phyloP scores from a whole-genome alignment of 345 rosid species.

The Eucalyptus tenuipes region DNA sequence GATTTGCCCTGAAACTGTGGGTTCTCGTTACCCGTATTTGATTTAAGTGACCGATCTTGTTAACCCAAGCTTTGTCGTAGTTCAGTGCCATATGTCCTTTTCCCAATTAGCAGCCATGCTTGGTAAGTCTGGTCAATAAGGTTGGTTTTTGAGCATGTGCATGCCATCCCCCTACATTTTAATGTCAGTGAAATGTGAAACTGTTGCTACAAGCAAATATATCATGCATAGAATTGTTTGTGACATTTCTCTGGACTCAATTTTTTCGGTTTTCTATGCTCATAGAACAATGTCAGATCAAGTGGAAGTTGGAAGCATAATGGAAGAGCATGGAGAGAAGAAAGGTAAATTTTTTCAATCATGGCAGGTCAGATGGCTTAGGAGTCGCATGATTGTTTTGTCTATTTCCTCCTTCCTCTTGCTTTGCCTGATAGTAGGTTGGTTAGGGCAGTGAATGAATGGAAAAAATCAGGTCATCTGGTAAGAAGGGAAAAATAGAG shows the following conservation, averaged over 20 bases:
- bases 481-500: neutral
- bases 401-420: neutral
- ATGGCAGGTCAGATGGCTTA: neutral
- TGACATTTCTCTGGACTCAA: neutral
- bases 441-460: neutral
- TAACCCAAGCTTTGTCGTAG: neutral
- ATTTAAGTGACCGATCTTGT: neutral
- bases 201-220: neutral
- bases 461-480: neutral
- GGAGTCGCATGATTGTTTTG: neutral
- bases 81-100: neutral
- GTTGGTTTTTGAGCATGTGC: neutral
- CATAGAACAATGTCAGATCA: neutral
- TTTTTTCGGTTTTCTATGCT: neutral
- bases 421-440: neutral
- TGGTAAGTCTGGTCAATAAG: neutral
- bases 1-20: neutral
- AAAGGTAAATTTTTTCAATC: constrained; percentile 4
- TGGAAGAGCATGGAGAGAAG: neutral
- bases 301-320: constrained; percentile 1
- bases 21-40: neutral
- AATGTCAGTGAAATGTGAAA: neutral
- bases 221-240: neutral
- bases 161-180: neutral
- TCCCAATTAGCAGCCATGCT: neutral